Base-by-base conservation (phyloP, 2,329 filamentous ascomycete genomes). In the Elsinoe perseae region DNA sequence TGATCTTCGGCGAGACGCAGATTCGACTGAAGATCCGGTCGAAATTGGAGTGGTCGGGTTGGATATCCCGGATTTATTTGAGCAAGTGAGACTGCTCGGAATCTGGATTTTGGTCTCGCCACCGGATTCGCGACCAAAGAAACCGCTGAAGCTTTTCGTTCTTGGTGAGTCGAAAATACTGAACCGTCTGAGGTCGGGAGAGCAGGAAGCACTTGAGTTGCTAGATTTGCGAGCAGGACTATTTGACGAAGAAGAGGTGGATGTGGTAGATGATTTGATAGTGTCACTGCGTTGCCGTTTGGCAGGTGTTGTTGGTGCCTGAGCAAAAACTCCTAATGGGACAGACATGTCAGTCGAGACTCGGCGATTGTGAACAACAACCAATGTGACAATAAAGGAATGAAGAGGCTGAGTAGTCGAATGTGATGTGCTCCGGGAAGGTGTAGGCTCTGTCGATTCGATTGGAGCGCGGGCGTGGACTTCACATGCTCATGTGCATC, bases 1-100 rank as follows among this genome's bases (percentile, higher is more conserved):
- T 21, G 68, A 65, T 59, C 67, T 65, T 32, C 65, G 48, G 3
- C 48, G 28, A 20, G 48, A 34, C 10, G 20, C 30, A 62, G 43
- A 52, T 56, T 42, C 60, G 59, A 9, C 42, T 9, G 16, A 59
- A 60, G 16, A 34, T 21, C 28, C 38, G 5, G 48, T 38, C 12
- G 48, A 52, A 16, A 6, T n/a, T 34, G 48, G 28, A 20, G 28
- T 52, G n/a, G 28, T 28, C 21, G 48, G 48, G 16, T 9, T 21
- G 9, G 16, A 21, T n/a, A 20, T 8, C 18, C 20, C 48, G 2
- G n/a, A 10, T 36, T 18, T 8, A n/a, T 34, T 34, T 20, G 28
- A 18, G 12, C 6, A 12, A 23, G 48, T 20, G 6, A 14, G 16
- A 38, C 18, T 25, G 8, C 16, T 5, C 8, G 48, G 30, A 18